Percentiles rank a stretch among this genome's conserved stretches.
These are phyloP conservation scores for Dothideomycetes sp. DNA, from an alignment of 2,329 filamentous ascomycete species.

Conservation along the genomic window DNA sequence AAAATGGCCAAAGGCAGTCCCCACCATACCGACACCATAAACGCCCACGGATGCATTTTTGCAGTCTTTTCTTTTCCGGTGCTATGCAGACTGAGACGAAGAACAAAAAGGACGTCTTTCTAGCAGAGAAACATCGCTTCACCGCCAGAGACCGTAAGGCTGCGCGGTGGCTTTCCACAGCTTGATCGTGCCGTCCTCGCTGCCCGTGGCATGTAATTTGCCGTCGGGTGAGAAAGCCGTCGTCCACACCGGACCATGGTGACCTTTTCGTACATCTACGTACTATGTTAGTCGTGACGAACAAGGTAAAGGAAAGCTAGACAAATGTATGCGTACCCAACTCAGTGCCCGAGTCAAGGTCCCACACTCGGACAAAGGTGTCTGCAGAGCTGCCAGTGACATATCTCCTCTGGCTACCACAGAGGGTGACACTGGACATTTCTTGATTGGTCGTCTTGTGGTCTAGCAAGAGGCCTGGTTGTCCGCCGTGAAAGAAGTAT, in stretches of 20 bases:
- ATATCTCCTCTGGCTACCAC: conserved; percentile 68
- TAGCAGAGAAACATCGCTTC: too few relatives aligned
- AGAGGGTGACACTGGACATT: conserved; percentile 81
- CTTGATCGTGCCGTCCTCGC: conserved; percentile 96
- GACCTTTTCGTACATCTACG: conserved; percentile 83
- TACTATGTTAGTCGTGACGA: background rate
- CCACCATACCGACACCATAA: too few relatives aligned
- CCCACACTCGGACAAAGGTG: conserved; percentile 93
- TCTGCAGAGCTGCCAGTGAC: conserved; percentile 86
- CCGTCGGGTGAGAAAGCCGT: conserved; percentile 90
- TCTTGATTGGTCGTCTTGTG: conserved; percentile 70
- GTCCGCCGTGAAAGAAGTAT: conserved; percentile 76
- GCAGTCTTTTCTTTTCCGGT: background rate
- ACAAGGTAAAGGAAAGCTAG: background rate
- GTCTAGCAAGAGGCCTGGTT: conserved; percentile 63
- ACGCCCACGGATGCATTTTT: background rate
- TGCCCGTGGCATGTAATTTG: conserved; percentile 90
- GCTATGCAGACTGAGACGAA: background rate
- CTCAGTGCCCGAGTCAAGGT: conserved; percentile 73
- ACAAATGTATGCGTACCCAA: conserved; percentile 55
- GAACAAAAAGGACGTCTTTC: too few relatives aligned
- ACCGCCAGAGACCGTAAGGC: conserved; percentile 56
- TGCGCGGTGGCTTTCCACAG: conserved; percentile 62
- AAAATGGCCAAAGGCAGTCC: background rate
- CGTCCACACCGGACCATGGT: conserved; percentile 96